phyloP scores from a whole-genome alignment of 1,284 basidiomycete species.

The Gymnopus androsaceus region DNA sequence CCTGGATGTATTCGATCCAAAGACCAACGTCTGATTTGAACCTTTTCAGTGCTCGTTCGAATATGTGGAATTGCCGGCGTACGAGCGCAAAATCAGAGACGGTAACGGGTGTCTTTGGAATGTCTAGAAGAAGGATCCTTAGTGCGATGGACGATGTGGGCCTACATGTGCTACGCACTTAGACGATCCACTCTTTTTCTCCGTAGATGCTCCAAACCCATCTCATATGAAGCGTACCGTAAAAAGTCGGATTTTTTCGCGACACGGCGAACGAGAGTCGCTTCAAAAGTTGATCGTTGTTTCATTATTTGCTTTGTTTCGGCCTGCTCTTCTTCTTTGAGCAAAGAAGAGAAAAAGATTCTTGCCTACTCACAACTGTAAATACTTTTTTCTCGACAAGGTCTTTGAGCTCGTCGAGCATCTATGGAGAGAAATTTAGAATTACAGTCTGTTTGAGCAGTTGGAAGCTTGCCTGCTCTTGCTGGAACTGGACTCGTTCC shows the following conservation, averaged over 20 bases:
- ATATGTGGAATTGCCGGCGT: constrained; percentile 84
- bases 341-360: background rate
- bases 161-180: constrained; percentile 50
- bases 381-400: constrained; percentile 88
- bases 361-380: constrained; percentile 67
- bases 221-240: constrained; percentile 92
- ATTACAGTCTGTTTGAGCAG: background rate
- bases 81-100: constrained; percentile 84
- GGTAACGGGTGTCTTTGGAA: constrained; percentile 55
- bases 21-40: constrained; percentile 87
- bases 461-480: constrained; percentile 70
- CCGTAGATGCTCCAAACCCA: constrained; percentile 81
- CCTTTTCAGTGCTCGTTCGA: constrained; percentile 86
- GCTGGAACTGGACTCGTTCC: constrained; percentile 94
- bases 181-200: constrained; percentile 73
- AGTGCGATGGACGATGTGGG: background rate
- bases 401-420: constrained; percentile 95
- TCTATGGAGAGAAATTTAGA: constrained; percentile 43
- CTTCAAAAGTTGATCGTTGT: constrained; percentile 84
- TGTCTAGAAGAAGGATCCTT: constrained; percentile 38
- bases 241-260: constrained; percentile 89
- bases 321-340: constrained; percentile 41
- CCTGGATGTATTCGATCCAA: constrained; percentile 88
- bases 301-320: constrained; percentile 88
- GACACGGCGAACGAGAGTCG: constrained; percentile 78